phyloP scores from a whole-genome alignment of 78 protist species.

The Dictyostelium citrinum region DNA sequence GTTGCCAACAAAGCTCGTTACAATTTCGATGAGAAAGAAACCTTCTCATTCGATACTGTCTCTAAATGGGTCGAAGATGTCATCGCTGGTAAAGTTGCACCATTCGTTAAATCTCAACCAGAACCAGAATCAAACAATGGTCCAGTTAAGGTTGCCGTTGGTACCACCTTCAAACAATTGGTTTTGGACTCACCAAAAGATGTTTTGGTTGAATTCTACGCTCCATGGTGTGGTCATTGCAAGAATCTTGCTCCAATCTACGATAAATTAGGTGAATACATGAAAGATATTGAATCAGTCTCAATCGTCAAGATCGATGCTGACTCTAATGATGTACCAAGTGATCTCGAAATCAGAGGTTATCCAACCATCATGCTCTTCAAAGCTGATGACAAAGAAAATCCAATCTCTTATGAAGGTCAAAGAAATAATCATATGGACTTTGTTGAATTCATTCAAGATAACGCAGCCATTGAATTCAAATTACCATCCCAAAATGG shows the following conservation, averaged over 20 bases:
- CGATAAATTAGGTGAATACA: conserved; percentile 80
- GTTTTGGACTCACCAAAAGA: conserved; percentile 84
- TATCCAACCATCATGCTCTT: conserved; percentile 91
- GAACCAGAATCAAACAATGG: conserved; percentile 65
- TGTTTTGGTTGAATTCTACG: conserved; percentile 92
- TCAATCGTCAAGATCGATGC: conserved; percentile 92
- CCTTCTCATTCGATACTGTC: conserved; percentile 16
- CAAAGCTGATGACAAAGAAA: conserved; percentile 65
- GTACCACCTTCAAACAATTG: conserved; percentile 60
- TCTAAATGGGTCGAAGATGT: neutral
- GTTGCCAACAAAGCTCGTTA: conserved; percentile 3
- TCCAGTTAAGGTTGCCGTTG: conserved; percentile 86
- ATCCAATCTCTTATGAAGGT: conserved; percentile 55
- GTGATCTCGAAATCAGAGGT: conserved; percentile 73
- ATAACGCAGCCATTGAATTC: conserved; percentile 17
- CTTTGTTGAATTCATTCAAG: conserved; percentile 37
- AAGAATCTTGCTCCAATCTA: conserved; percentile 84
- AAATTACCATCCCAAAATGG: conserved; percentile 11
- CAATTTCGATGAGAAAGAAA: conserved; percentile 7
- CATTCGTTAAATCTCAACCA: conserved; percentile 71
- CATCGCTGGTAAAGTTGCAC: conserved; percentile 8
- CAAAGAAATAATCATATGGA: conserved; percentile 23
- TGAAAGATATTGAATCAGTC: conserved; percentile 36
- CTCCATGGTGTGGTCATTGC: conserved; percentile 93
- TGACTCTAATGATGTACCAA: conserved; percentile 77